Evolutionary conservation across 306 rosid species (phyloP), one percentile per base, ranked within the genome.

Genomic region (Inga leiocalycina): DNA sequence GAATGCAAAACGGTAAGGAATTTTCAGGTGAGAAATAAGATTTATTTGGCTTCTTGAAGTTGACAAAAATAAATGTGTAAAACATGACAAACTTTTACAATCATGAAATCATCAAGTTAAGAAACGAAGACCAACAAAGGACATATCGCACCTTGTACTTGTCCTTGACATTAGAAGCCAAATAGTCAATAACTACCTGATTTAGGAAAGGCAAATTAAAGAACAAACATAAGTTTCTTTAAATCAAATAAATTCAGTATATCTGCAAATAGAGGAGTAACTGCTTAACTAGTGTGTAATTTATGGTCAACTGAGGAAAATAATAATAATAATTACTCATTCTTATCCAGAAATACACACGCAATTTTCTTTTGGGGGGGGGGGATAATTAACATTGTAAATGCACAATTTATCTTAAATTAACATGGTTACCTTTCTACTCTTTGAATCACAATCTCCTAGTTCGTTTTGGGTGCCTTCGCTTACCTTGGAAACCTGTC

Each of bases 111-210:
- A 83, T 71, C 43, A 67, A 12, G 56, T 49, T 24, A 65, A 57
- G 72, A 41, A 46, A 76, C 34, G 44, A 73, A 75, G 78, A 70
- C 37, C 19, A 66, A 61, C 34, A 74, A 34, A 46, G 30, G 8
- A 41, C 70, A 84, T 75, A 70, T 45, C 84, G 66, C 59, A 91
- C 98, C 91, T 87, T 92, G 88, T 92, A 94, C 80, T 54, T 87
- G 87, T 80, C 85, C 85, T 85, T 89, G 70, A 91, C 90, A 67
- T 89, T 85, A 34, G 92, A 91, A 76, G 87, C 86, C 52, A 93
- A 79, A 84, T 88, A 81, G 82, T 77, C 75, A 17, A 91, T 76
- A 16, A 84, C 84, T 80, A 79, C 75, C 71, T 72, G 41, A 24
- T 46, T 32, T 24, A 46, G 39, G 41, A 11, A 45, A 12, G 39